phyloP scores from a whole-genome alignment of 192 early-diverging fungal genomes.

The Fimicolochytrium jonesii region DNA sequence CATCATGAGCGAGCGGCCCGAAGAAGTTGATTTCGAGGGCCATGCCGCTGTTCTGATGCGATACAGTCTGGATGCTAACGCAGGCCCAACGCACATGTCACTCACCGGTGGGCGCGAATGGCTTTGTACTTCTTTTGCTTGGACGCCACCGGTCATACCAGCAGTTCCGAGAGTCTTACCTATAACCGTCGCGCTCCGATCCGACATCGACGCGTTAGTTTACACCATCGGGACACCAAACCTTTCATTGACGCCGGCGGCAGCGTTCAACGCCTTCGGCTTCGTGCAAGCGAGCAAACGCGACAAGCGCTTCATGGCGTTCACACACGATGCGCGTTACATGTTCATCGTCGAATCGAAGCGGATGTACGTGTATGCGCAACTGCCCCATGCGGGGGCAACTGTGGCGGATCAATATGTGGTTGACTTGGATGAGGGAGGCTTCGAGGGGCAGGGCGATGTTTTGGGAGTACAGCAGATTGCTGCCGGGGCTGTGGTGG shows the following conservation, averaged over 20 bases:
- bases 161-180: neutral
- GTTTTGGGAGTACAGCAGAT: constrained; percentile 11
- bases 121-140: constrained; percentile 9
- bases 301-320: constrained; percentile 7
- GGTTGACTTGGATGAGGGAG: neutral
- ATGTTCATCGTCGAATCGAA: constrained; percentile 4
- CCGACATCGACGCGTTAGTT: constrained; percentile 12
- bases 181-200: neutral
- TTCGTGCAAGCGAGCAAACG: constrained; percentile 29
- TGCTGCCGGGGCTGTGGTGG: neutral
- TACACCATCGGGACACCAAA: neutral
- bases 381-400: neutral
- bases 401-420: neutral
- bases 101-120: constrained; percentile 8
- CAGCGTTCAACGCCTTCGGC: constrained; percentile 15
- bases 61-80: neutral
- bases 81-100: neutral
- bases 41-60: neutral
- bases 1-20: constrained; percentile 24
- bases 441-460: neutral
- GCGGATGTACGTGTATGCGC: constrained; percentile 9
- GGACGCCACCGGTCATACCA: neutral
- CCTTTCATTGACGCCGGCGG: neutral
- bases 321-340: constrained; percentile 1
- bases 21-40: constrained; percentile 34